These are phyloP conservation scores for Inosperma sp. DNA, from an alignment of 768 basidiomycete species.

Conservation along the genomic window DNA sequence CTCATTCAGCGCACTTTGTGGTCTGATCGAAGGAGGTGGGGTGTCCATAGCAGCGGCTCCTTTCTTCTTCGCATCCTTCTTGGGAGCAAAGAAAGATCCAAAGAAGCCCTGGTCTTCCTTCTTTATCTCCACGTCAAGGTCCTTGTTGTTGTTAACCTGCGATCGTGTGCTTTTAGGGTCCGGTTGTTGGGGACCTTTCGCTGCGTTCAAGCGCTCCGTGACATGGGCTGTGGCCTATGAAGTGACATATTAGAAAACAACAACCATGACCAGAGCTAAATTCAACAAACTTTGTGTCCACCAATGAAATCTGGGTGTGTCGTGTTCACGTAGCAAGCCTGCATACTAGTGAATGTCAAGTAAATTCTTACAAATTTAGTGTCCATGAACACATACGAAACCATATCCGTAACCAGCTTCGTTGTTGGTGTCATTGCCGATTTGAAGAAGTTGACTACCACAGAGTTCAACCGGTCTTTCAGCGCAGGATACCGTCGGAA, in stretches of 20 bases:
- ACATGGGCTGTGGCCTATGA: conserved; percentile 83
- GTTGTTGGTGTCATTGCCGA: conserved; percentile 88
- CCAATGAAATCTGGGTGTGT: conserved; percentile 98
- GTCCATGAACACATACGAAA: conserved; percentile 54
- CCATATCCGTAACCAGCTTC: conserved; percentile 91
- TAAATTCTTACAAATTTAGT: background rate
- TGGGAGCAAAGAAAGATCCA: conserved; percentile 87
- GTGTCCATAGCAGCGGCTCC: conserved; percentile 49
- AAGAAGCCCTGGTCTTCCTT: conserved; percentile 93
- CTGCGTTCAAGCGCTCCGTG: conserved; percentile 74
- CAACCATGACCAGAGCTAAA: background rate
- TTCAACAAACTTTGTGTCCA: conserved; percentile 70
- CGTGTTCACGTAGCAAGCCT: conserved; percentile 98
- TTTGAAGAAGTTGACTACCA: conserved; percentile 98
- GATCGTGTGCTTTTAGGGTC: conserved; percentile 69
- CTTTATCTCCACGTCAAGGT: conserved; percentile 85
- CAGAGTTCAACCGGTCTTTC: conserved; percentile 90
- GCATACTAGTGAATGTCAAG: conserved; percentile 59
- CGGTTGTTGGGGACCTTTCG: conserved; percentile 57
- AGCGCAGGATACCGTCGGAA: conserved; percentile 98
- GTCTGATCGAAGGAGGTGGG: conserved; percentile 84
- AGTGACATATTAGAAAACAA: conserved; percentile 2
- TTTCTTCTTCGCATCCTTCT: conserved; percentile 54
- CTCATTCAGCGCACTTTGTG: conserved; percentile 87
- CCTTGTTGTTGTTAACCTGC: conserved; percentile 86